These are phyloP conservation scores for Colletotrichum kahawae DNA, from an alignment of 2,329 filamentous ascomycete genomes.

Conservation along the genomic window DNA sequence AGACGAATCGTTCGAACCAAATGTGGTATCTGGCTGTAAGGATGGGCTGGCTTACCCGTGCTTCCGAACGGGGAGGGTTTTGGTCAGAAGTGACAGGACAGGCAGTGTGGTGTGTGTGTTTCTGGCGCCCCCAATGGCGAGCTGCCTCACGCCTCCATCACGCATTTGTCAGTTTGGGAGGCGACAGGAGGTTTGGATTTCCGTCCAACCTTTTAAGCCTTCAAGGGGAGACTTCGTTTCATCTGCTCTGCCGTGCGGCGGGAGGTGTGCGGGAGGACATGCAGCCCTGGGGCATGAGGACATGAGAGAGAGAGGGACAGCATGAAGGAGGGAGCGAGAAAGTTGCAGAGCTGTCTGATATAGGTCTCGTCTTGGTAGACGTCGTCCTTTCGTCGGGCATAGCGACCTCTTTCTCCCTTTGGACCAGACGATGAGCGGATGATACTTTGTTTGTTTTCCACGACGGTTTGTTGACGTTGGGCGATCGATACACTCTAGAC, in stretches of 20 bases:
- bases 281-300: neutral
- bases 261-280: neutral
- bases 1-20: constrained; percentile 5
- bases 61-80: neutral
- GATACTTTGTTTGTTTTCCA: neutral
- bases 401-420: neutral
- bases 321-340: neutral
- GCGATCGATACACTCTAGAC: neutral
- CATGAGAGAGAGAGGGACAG: neutral
- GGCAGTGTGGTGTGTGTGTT: neutral
- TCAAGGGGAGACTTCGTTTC: neutral
- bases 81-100: neutral
- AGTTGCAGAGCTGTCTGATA: neutral
- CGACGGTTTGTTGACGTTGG: neutral
- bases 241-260: neutral
- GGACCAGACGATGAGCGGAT: constrained; percentile 6
- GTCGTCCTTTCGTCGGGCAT: neutral
- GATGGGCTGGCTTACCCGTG: neutral
- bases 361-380: neutral
- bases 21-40: neutral
- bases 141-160: neutral
- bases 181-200: neutral
- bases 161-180: neutral
- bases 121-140: neutral
- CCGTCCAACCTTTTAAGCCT: constrained; percentile 1